Base-by-base conservation (phyloP, 345 rosid species). In the Populus tremula region DNA sequence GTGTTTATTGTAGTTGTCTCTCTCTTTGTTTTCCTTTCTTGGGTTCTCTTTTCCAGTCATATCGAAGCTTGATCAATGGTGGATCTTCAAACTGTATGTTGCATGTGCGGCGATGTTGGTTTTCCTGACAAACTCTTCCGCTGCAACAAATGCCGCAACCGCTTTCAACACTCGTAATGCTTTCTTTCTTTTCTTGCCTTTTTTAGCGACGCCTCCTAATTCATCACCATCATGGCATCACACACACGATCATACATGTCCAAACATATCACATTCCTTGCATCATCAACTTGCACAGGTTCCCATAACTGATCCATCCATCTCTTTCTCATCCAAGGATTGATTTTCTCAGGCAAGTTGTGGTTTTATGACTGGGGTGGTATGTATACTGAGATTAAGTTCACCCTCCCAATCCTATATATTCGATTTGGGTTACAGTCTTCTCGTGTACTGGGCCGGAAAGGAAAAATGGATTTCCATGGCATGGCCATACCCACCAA, bases 81-180 rank as follows among this genome's bases (percentile, higher is more conserved):
- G 87, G 98, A 94, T 93, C 87, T 84, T 63, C 92, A 86, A 73
- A 84, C 87, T 33, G 94, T 93, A 7, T 95, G 98, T 85, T 93
- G 93, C 92, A 88, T 95, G 98, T 95, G 99, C 86, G 99, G 99
- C 85, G 99, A 95, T 83, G 93, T 95, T 4, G 99, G 99, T 64
- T 95, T 95, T 85, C 81, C 94, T 33, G 99, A 92, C 79, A 93
- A 95, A 87, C 97, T 95, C 85, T 95, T 95, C 83, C 97, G 91
- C 82, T 95, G 99, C 86, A 82, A 56, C 93, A 90, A 91, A 85
- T 95, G 99, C 86, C 89, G 84, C 70, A 76, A 84, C 85, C 99
- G 99, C 82, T 89, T 89, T 50, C 99, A 95, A 76, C 99, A 95
- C 86, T 91, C 93, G 99, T 93, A 95, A 11, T 69, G 17, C 66